phyloP scores from a whole-genome alignment of 306 rosid species.

The Purshia tridentata region DNA sequence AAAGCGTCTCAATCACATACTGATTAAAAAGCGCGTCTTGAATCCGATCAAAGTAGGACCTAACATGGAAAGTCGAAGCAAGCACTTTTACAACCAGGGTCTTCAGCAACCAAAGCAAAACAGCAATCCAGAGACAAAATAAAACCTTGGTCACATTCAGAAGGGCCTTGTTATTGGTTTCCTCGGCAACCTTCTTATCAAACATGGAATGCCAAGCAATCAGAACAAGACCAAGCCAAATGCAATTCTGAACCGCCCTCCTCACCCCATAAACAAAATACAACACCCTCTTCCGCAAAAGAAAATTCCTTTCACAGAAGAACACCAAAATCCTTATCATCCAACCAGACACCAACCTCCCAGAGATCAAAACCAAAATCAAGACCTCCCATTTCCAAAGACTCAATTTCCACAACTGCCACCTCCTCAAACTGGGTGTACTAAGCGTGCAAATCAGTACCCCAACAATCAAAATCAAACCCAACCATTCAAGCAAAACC shows the following conservation, averaged over 20 bases:
- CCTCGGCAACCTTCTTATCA: constrained; percentile 64
- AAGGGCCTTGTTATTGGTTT: constrained; percentile 35
- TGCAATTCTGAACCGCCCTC: constrained; percentile 68
- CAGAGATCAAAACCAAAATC: constrained; percentile 70
- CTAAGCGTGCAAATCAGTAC: constrained; percentile 45
- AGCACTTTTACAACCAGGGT: constrained; percentile 71
- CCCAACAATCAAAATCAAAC: constrained; percentile 58
- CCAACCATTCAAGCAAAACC: constrained; percentile 66
- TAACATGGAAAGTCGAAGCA: constrained; percentile 83
- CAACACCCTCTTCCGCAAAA: constrained; percentile 65
- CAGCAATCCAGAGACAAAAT: constrained; percentile 65
- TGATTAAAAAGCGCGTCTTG: constrained; percentile 79
- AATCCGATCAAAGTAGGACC: constrained; percentile 81
- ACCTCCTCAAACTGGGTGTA: constrained; percentile 34
- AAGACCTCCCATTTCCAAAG: constrained; percentile 89
- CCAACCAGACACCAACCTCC: constrained; percentile 86
- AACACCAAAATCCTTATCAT: constrained; percentile 53
- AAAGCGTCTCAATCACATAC: constrained; percentile 73
- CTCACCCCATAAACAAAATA: constrained; percentile 82
- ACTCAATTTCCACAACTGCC: constrained; percentile 50
- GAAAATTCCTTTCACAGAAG: constrained; percentile 70
- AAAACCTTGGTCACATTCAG: constrained; percentile 51
- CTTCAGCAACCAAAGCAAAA: constrained; percentile 71
- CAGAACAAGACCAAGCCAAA: constrained; percentile 83
- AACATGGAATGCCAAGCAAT: constrained; percentile 72